Base-by-base conservation (phyloP, 805 yeast species). In the Jamesozyma jinghongensis region DNA sequence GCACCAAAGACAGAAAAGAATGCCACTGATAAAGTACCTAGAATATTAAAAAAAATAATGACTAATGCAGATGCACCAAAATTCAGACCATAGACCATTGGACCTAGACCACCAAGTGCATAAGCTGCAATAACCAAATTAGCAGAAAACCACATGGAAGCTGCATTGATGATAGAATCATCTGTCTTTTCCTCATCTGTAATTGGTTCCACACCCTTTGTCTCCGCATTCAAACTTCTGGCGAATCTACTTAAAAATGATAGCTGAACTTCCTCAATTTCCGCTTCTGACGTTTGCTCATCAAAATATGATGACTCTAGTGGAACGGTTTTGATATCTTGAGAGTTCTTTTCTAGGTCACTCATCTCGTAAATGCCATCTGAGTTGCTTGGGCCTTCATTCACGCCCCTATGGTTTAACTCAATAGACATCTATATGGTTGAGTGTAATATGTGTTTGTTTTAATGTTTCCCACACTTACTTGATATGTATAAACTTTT, bases 141-240 rank as follows among this genome's bases (percentile, higher is more conserved):
- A 20, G 94, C 94, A 7, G 94, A 81, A 53, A 81, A 71, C 95
- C 95, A 87, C 90, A 87, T 83, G 36, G 88, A 70, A 34, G 86
- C 84, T 27, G 90, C 83, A 49, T 74, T 75, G 66, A 75, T 68
- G 44, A 81, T 59, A 25, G 83, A 77, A 36, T 70, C 71, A 46
- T 80, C 85, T 34, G 73, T 70, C 57, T 84, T 80, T 61, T 85
- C 92, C 34, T 79, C 83, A 47, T 82, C 94, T 8, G 82, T 77
- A 41, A 87, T 73, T 35, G 81, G 69, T 53, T 85, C 94, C 47
- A 87, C 77, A 62, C 95, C 95, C 57, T 83, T 75, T 17, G 73
- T 68, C 59, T 80, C 85, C 31, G 73, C 74, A 40, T 65, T 62
- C 20, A 61, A 28, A 18, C 44, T 44, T 22, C 47, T 46, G 4